These are phyloP conservation scores for Schwanniomyces yamadae DNA, from an alignment of 805 yeast species.

Conservation along the genomic window DNA sequence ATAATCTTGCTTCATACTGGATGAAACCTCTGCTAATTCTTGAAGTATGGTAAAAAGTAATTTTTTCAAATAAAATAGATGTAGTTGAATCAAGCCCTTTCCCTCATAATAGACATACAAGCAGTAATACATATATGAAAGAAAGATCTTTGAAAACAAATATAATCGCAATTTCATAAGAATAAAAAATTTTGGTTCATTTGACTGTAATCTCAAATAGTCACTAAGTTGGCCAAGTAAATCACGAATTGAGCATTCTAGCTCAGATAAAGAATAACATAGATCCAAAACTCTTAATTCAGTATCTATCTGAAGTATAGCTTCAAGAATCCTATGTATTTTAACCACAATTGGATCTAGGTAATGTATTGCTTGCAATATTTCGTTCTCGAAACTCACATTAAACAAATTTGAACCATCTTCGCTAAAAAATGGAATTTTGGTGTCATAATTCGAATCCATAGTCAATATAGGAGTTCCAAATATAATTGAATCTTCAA, in stretches of 20 bases:
- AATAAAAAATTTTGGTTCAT: not conserved
- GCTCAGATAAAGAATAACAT: not conserved
- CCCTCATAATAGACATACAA: slow-evolving; percentile 1
- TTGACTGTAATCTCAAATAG: not conserved
- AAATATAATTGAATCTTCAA: slow-evolving; percentile 1
- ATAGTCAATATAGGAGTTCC: slow-evolving; percentile 2
- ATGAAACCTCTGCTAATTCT: slow-evolving; percentile 3
- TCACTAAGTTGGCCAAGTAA: slow-evolving; percentile 2
- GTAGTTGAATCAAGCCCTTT: slow-evolving; percentile 21
- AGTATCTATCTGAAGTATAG: not conserved
- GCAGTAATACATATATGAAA: slow-evolving; percentile 2
- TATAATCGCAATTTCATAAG: slow-evolving; percentile 2
- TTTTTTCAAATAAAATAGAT: slow-evolving; percentile 33
- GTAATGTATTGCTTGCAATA: not conserved
- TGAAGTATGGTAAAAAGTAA: slow-evolving; percentile 7
- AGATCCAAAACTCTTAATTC: not conserved
- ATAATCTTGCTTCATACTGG: not conserved
- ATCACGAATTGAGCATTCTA: slow-evolving; percentile 1
- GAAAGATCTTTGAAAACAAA: not conserved
- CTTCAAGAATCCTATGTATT: not conserved
- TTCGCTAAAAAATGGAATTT: not conserved
- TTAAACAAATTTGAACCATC: not conserved
- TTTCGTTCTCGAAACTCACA: not conserved
- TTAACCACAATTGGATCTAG: not conserved
- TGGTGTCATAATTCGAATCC: not conserved